phyloP scores from a whole-genome alignment of 169 alveolate genomes.

The Eimeria brunetti region DNA sequence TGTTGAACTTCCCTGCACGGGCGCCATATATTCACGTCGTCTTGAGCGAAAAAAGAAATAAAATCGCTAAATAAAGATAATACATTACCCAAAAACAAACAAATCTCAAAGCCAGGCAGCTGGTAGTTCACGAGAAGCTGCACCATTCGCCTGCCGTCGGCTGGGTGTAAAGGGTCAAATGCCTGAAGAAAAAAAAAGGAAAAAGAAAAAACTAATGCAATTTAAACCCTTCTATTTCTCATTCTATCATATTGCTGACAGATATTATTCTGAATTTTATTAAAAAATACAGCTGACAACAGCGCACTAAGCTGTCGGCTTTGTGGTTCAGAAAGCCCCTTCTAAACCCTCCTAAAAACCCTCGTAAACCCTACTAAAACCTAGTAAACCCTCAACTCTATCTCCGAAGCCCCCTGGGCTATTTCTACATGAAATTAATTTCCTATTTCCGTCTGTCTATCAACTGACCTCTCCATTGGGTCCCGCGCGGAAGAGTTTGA shows the following conservation, averaged over 20 bases:
- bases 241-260: background rate
- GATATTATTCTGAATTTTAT: too few relatives aligned
- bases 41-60: slow-evolving; percentile 35
- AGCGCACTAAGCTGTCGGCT: too few relatives aligned
- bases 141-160: slow-evolving; percentile 68
- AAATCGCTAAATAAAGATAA: slow-evolving; percentile 24
- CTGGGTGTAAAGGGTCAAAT: slow-evolving; percentile 69
- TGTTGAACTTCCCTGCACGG: slow-evolving; percentile 69
- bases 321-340: too few relatives aligned
- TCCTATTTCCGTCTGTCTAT: too few relatives aligned
- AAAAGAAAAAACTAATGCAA: background rate
- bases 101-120: slow-evolving; percentile 28
- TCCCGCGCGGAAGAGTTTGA: slow-evolving; percentile 39
- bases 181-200: slow-evolving; percentile 6
- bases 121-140: slow-evolving; percentile 48
- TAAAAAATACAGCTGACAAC: too few relatives aligned
- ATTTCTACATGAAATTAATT: too few relatives aligned
- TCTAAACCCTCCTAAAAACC: too few relatives aligned
- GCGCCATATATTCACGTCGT: slow-evolving; percentile 29
- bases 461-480: slow-evolving; percentile 62
- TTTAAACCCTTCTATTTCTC: too few relatives aligned
- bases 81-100: slow-evolving; percentile 22
- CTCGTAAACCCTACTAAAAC: too few relatives aligned
- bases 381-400: too few relatives aligned
- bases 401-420: too few relatives aligned